phyloP scores from a whole-genome alignment of 202 grass and related monocot genomes.

The Zizania palustris region DNA sequence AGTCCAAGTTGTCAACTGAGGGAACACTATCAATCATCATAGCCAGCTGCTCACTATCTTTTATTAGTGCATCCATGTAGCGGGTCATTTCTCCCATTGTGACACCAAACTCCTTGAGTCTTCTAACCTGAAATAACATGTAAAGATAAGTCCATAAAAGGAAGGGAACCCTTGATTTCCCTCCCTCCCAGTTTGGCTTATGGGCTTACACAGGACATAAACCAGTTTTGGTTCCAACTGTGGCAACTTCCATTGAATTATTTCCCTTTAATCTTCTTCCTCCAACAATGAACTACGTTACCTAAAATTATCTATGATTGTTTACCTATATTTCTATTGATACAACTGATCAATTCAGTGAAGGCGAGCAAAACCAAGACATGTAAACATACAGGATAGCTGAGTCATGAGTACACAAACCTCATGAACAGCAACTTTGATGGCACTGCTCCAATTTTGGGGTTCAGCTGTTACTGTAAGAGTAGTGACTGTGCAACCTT shows the following conservation, averaged over 20 bases:
- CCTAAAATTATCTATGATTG: background rate
- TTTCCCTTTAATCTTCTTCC: slow-evolving; percentile 9
- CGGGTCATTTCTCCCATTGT: slow-evolving; percentile 96
- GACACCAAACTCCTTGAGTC: slow-evolving; percentile 97
- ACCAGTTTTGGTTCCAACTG: slow-evolving; percentile 3
- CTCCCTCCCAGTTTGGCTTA: background rate
- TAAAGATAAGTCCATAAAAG: slow-evolving; percentile 35
- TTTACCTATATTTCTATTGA: slow-evolving; percentile 15
- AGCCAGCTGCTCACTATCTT: slow-evolving; percentile 98
- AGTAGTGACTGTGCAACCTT: slow-evolving; percentile 98
- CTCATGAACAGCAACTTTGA: slow-evolving; percentile 98
- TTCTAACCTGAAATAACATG: slow-evolving; percentile 73
- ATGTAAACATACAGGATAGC: slow-evolving; percentile 26
- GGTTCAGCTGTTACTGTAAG: slow-evolving; percentile 96
- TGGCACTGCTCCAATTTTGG: slow-evolving; percentile 80
- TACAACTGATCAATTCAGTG: background rate
- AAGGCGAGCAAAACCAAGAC: background rate
- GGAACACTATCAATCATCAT: slow-evolving; percentile 99
- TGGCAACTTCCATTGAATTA: slow-evolving; percentile 16
- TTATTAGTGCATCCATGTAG: slow-evolving; percentile 98
- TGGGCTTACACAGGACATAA: slow-evolving; percentile 3
- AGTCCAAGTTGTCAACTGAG: slow-evolving; percentile 96
- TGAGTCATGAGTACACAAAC: slow-evolving; percentile 47
- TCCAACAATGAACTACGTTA: background rate
- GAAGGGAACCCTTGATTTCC: slow-evolving; percentile 11